phyloP scores from a whole-genome alignment of 2,329 filamentous ascomycete species.

The Cephalotrichum gorgonifer region DNA sequence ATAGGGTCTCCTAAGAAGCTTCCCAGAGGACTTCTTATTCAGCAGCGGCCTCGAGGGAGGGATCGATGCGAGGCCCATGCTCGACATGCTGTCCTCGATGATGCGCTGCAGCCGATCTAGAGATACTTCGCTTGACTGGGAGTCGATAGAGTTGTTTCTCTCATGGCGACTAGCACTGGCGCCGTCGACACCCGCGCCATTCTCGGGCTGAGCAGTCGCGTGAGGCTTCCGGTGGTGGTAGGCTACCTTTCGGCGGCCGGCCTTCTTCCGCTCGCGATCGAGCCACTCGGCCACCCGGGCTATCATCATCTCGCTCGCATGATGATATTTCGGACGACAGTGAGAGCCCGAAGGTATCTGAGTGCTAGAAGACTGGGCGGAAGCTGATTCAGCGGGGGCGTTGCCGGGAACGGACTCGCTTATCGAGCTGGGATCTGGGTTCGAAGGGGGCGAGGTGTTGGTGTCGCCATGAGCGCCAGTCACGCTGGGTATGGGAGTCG shows the following conservation, averaged over 20 bases:
- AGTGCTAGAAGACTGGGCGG: slow-evolving; percentile 1
- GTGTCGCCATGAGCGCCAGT: slow-evolving; percentile 11
- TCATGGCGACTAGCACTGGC: slow-evolving; percentile 9
- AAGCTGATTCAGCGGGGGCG: neutral
- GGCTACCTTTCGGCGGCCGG: slow-evolving; percentile 39
- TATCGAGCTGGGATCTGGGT: neutral
- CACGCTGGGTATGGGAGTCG: neutral
- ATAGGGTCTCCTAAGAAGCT: slow-evolving; percentile 18
- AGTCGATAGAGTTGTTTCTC: slow-evolving; percentile 47
- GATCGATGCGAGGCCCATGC: slow-evolving; percentile 36
- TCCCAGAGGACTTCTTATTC: slow-evolving; percentile 32
- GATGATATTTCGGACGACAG: slow-evolving; percentile 23
- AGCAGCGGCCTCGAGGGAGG: slow-evolving; percentile 30
- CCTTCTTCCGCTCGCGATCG: slow-evolving; percentile 61
- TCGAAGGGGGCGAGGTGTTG: neutral
- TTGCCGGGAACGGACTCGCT: neutral
- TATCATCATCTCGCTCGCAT: slow-evolving; percentile 46
- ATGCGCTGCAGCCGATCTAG: slow-evolving; percentile 77
- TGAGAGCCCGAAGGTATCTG: neutral
- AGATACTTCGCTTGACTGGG: slow-evolving; percentile 60
- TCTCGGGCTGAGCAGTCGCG: slow-evolving; percentile 14
- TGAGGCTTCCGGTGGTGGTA: slow-evolving; percentile 25
- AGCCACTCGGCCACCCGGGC: slow-evolving; percentile 77
- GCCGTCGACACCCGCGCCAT: slow-evolving; percentile 12
- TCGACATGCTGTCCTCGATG: slow-evolving; percentile 53